Evolutionary conservation across 495 filamentous ascomycete genomes (phyloP).

Genomic region (Lophiostoma macrostomum): DNA sequence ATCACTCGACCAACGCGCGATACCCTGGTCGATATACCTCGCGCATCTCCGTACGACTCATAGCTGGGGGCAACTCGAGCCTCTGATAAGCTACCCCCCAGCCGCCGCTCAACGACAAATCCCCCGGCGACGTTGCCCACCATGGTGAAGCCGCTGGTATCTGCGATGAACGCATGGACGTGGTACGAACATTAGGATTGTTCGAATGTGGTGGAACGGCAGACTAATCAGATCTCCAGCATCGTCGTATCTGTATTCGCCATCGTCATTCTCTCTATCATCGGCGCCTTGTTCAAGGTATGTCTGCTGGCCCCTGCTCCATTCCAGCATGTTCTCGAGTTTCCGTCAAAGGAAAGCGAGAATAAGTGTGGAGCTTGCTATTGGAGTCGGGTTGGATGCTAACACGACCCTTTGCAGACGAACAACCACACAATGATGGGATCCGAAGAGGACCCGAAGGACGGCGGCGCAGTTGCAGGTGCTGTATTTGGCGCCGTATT

Average conservation of each 20-base stretch:
- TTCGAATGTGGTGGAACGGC: background rate
- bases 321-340: background rate
- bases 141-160: conserved; percentile 85
- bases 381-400: conserved; percentile 4
- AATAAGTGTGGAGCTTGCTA: conserved; percentile 3
- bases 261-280: conserved; percentile 79
- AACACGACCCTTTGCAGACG: conserved; percentile 41
- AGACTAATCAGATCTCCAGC: conserved; percentile 46
- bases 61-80: too few species aligned
- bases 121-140: conserved; percentile 39
- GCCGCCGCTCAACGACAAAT: background rate
- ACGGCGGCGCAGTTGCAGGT: conserved; percentile 72
- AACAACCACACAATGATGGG: conserved; percentile 81
- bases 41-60: too few species aligned
- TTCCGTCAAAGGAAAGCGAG: background rate
- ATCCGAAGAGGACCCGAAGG: conserved; percentile 59
- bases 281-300: conserved; percentile 76
- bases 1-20: too few species aligned
- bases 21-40: too few species aligned
- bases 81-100: conserved; percentile 16
- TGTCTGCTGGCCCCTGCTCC: conserved; percentile 24
- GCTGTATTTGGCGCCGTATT: conserved; percentile 81
- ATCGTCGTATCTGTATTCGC: conserved; percentile 85
- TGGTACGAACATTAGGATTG: conserved; percentile 54
- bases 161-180: conserved; percentile 87